Evolutionary conservation across 2,329 filamentous ascomycete genomes (phyloP).

Genomic region (Fusarium nelsonii): DNA sequence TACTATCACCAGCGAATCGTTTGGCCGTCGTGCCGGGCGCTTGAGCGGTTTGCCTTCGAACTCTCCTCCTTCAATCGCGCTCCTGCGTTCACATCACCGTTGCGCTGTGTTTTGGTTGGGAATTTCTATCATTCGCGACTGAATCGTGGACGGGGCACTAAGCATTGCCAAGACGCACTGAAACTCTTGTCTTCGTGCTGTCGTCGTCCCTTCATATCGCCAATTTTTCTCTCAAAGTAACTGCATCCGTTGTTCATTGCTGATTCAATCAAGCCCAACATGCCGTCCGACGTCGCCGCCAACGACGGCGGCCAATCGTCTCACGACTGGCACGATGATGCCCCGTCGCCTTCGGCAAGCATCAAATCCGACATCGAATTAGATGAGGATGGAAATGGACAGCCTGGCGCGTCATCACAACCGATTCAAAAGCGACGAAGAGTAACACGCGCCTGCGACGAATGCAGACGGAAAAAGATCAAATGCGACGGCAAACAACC

Average conservation of each 20-base stretch:
- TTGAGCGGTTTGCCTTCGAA: constrained; percentile 20
- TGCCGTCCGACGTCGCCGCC: constrained; percentile 58
- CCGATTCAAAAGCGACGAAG: constrained; percentile 81
- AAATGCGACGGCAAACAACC: constrained; percentile 90
- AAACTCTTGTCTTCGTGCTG: constrained; percentile 17
- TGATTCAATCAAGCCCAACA: constrained; percentile 47
- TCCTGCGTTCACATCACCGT: background rate
- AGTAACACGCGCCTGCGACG: constrained; percentile 84
- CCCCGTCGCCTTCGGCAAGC: constrained; percentile 58
- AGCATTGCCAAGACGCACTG: constrained; percentile 17
- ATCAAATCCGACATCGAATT: constrained; percentile 59
- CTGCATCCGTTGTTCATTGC: constrained; percentile 24
- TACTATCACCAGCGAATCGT: constrained; percentile 6
- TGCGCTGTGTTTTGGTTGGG: background rate
- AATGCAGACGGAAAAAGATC: constrained; percentile 87
- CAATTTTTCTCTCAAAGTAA: constrained; percentile 14
- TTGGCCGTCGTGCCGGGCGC: constrained; percentile 10
- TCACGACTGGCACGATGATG: constrained; percentile 54
- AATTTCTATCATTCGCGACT: constrained; percentile 7
- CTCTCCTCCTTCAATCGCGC: constrained; percentile 8
- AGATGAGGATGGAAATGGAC: constrained; percentile 53
- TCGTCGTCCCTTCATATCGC: constrained; percentile 8
- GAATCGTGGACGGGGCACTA: constrained; percentile 21
- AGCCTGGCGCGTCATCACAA: constrained; percentile 56
- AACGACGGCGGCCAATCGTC: constrained; percentile 57